A percentile compares a stretch with the other conserved stretches of the same genome.
These are phyloP conservation scores for Talaromyces piceae DNA, from an alignment of 2,329 filamentous ascomycete species.

Conservation along the genomic window DNA sequence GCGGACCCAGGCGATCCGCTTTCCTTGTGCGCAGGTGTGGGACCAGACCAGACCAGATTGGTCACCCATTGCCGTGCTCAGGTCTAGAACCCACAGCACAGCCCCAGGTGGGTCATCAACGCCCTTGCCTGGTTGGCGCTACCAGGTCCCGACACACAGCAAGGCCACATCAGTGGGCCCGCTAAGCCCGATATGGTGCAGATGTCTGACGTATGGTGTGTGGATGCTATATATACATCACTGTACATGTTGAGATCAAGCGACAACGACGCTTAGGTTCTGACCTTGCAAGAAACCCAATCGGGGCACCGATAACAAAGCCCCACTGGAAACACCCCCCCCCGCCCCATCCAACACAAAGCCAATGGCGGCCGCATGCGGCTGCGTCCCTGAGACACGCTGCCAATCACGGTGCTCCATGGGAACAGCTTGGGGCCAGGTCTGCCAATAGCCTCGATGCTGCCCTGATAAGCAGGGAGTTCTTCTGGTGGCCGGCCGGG, in stretches of 20 bases:
- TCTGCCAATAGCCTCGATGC: neutral
- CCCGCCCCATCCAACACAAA: neutral
- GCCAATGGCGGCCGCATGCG: constrained; percentile 10
- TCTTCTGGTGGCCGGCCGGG: too few species aligned
- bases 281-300: too few species aligned
- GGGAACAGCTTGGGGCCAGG: neutral
- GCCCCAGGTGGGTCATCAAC: neutral
- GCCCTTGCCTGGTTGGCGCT: neutral
- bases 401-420: neutral
- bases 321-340: neutral
- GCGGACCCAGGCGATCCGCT: neutral
- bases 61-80: too few species aligned
- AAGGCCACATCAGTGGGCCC: neutral
- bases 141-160: neutral
- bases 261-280: neutral
- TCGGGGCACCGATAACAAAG: neutral
- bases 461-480: neutral
- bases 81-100: neutral
- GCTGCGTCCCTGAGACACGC: constrained; percentile 1
- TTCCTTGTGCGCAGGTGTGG: neutral
- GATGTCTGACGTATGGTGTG: too few species aligned
- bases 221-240: too few species aligned
- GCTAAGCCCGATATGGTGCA: neutral
- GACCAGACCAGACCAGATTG: too few species aligned
- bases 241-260: neutral